Base-by-base conservation (phyloP, 2,329 filamentous ascomycete species). In the Aspergillus felis region DNA sequence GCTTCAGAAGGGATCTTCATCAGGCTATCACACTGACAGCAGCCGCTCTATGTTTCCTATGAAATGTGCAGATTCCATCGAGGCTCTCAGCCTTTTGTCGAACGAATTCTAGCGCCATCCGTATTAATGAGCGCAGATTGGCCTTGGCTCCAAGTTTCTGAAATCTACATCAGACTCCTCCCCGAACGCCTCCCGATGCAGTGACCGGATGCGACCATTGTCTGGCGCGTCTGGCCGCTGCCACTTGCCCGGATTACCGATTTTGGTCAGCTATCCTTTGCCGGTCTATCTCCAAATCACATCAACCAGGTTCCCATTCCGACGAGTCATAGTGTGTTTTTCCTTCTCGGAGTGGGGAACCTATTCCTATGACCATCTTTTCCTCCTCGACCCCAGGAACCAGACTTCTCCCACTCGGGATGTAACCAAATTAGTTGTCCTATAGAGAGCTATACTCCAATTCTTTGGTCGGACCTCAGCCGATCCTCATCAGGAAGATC, bases 391-490 rank as follows among this genome's bases (percentile, higher is more conserved):
- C 22, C 20, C 42, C 42, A 46, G 42, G 42, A 22, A 1, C 12
- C 42, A 46, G 22, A 24, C n/a, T 54, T 56, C 56, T 61, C 61
- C 62, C 62, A 62, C 57, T 44, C 61, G 61, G 59, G 42, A 62
- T 62, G 62, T 64, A 64, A 62, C 64, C 61, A 60, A 52, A 64
- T 64, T 57, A 29, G 61, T 54, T 49, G 41, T 22, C 46, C 47
- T 20, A 28, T 27, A 20, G 28, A 29, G n/a, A 50, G 35, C 47
- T 53, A 51, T 50, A 41, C 24, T 24, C 50, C 28, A 27, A 50
- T 41, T 48, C 28, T 44, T 57, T 57, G 29, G 25, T 51, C 38
- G 17, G n/a, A 35, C n/a, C 35, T 17, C 27, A 24, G 27, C 29
- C 38, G 54, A 57, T 59, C 51, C 22, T 28, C 50, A 57, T 42